Evolutionary conservation across 1,284 basidiomycete genomes (phyloP).

Genomic region (Naganishia cerealis): DNA sequence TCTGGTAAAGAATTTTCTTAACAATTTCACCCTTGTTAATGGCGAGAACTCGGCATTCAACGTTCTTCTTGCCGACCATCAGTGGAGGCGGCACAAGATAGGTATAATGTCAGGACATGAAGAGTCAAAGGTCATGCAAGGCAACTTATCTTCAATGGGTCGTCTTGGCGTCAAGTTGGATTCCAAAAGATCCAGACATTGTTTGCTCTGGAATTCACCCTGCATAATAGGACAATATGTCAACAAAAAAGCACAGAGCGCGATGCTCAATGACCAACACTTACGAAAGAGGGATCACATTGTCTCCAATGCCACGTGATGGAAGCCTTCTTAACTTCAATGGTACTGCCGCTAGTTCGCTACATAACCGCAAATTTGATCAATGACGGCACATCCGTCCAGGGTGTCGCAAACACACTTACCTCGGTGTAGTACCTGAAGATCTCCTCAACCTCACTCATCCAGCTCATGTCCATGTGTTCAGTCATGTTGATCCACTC

Average conservation of each 20-base stretch:
- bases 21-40: conserved; percentile 99
- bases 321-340: conserved; percentile 94
- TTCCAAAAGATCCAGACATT: conserved; percentile 93
- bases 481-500: conserved; percentile 88
- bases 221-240: conserved; percentile 12
- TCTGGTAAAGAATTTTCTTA: conserved; percentile 83
- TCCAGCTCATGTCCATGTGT: conserved; percentile 95
- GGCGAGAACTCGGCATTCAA: conserved; percentile 90
- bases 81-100: conserved; percentile 56
- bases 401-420: conserved; percentile 36
- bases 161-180: conserved; percentile 83
- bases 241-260: conserved; percentile 35
- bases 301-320: conserved; percentile 98
- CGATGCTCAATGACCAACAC: conserved; percentile 44
- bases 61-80: conserved; percentile 94
- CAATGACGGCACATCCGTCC: conserved; percentile 8
- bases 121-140: not conserved
- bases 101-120: conserved; percentile 10
- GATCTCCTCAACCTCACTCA: conserved; percentile 89
- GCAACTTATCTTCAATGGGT: conserved; percentile 74
- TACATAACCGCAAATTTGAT: conserved; percentile 36
- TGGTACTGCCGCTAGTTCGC: conserved; percentile 89
- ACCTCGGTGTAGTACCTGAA: conserved; percentile 95
- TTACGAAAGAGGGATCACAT: conserved; percentile 86
- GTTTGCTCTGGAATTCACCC: conserved; percentile 86